phyloP scores from a whole-genome alignment of 2,329 filamentous ascomycete species.

The Aspergillus nomiae region DNA sequence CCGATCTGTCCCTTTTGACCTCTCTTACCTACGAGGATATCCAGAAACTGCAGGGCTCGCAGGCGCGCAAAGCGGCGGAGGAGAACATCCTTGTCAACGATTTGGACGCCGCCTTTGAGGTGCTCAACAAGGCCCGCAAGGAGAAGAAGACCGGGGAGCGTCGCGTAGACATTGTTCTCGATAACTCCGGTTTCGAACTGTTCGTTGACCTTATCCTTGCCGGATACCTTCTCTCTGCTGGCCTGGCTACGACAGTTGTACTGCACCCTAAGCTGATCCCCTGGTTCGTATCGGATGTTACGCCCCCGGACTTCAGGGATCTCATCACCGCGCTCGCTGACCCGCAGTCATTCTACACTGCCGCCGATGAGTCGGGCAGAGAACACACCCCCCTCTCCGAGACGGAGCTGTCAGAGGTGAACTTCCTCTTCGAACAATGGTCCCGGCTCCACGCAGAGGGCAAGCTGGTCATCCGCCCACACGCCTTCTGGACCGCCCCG shows the following conservation, averaged over 20 bases:
- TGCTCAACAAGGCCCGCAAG: constrained; percentile 66
- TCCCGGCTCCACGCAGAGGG: constrained; percentile 78
- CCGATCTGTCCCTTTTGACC: constrained; percentile 87
- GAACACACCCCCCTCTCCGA: constrained; percentile 65
- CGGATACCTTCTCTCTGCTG: constrained; percentile 81
- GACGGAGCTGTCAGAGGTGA: constrained; percentile 66
- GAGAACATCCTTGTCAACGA: constrained; percentile 93
- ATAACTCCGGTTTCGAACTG: constrained; percentile 96
- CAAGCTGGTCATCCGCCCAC: constrained; percentile 77
- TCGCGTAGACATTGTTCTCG: constrained; percentile 89
- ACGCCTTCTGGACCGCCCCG: constrained; percentile 86
- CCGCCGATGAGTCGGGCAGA: constrained; percentile 65
- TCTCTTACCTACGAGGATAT: constrained; percentile 93
- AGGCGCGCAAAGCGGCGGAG: constrained; percentile 82
- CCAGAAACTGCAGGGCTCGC: constrained; percentile 88
- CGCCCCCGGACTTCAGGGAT: constrained; percentile 81
- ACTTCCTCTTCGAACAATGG: constrained; percentile 83
- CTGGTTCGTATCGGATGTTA: constrained; percentile 97
- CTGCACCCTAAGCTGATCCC: constrained; percentile 93
- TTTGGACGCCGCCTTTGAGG: constrained; percentile 69
- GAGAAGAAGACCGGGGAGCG: constrained; percentile 65
- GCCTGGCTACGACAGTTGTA: constrained; percentile 82
- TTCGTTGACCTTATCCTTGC: constrained; percentile 93
- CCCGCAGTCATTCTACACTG: constrained; percentile 77
- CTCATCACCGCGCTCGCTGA: constrained; percentile 77